Conservation (phyloP, 192 early-diverging fungal species). For the Mortierella hygrophila region DNA sequence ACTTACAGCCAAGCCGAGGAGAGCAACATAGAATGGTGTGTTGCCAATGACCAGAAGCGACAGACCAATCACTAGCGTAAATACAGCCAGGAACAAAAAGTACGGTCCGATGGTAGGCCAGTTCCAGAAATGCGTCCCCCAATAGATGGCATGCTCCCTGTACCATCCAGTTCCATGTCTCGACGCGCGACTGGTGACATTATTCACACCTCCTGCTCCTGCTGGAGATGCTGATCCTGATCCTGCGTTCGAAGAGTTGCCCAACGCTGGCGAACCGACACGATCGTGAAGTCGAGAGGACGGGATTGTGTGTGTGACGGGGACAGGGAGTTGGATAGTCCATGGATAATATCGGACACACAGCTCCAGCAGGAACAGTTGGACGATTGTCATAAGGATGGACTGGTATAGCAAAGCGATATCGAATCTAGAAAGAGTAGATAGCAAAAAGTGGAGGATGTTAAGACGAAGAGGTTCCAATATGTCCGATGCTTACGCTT, state of each 20-base stretch:
- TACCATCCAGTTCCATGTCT: slow-evolving; percentile 42
- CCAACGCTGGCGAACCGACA: background rate
- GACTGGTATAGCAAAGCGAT: slow-evolving; percentile 65
- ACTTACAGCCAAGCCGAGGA: slow-evolving; percentile 48
- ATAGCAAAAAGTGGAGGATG: background rate
- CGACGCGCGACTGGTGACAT: slow-evolving; percentile 35
- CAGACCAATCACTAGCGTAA: slow-evolving; percentile 40
- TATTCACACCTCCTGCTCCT: slow-evolving; percentile 9
- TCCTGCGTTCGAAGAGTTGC: background rate
- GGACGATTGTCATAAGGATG: slow-evolving; percentile 67
- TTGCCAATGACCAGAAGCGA: slow-evolving; percentile 47
- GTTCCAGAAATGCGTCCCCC: slow-evolving; percentile 47
- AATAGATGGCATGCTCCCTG: slow-evolving; percentile 29
- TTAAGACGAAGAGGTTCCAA: background rate
- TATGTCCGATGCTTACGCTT: background rate
- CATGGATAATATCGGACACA: slow-evolving; percentile 60
- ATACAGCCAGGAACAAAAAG: slow-evolving; percentile 34
- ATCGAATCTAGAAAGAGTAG: slow-evolving; percentile 62
- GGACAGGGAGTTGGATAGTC: slow-evolving; percentile 36
- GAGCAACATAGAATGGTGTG: slow-evolving; percentile 41
- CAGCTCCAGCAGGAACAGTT: slow-evolving; percentile 63
- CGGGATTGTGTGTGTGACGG: slow-evolving; percentile 44
- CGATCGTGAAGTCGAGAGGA: slow-evolving; percentile 20
- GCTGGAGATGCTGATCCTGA: background rate
- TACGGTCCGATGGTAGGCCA: slow-evolving; percentile 50